Percentiles rank a stretch among this genome's conserved stretches.
These are phyloP conservation scores for Coemansia sp. DNA, from an alignment of 192 early-diverging fungal species.

Conservation along the genomic window DNA sequence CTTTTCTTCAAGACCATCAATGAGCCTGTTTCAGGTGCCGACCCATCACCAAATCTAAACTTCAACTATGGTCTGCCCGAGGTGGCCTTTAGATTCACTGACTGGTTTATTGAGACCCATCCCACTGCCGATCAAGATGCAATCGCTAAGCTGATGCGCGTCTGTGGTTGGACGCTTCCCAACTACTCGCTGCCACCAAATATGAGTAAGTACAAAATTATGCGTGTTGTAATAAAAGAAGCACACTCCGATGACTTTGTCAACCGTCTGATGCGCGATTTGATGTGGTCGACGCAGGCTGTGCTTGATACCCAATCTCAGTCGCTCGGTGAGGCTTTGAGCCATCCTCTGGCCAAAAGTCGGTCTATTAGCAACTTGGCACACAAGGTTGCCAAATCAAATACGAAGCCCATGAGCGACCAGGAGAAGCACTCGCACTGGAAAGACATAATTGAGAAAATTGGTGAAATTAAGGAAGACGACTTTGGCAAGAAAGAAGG, in stretches of 20 bases:
- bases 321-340: slow-evolving; percentile 36
- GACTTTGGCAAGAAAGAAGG: neutral
- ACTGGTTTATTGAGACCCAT: slow-evolving; percentile 54
- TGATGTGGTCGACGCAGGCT: slow-evolving; percentile 56
- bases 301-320: slow-evolving; percentile 41
- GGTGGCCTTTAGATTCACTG: slow-evolving; percentile 63
- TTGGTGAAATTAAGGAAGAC: slow-evolving; percentile 29
- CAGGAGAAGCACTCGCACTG: slow-evolving; percentile 30
- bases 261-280: slow-evolving; percentile 52
- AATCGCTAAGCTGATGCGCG: slow-evolving; percentile 58
- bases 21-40: slow-evolving; percentile 14
- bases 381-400: slow-evolving; percentile 16
- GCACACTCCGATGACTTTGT: slow-evolving; percentile 56
- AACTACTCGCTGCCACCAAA: slow-evolving; percentile 68
- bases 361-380: slow-evolving; percentile 35
- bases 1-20: slow-evolving; percentile 13
- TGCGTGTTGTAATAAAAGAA: slow-evolving; percentile 71
- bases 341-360: slow-evolving; percentile 26
- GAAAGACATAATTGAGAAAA: slow-evolving; percentile 26
- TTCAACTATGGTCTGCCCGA: slow-evolving; percentile 62
- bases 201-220: slow-evolving; percentile 48
- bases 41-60: slow-evolving; percentile 24
- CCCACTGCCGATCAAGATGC: slow-evolving; percentile 62
- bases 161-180: slow-evolving; percentile 75
- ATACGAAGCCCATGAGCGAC: slow-evolving; percentile 10